Conservation (phyloP, 164 flowering plant species). For the Brasenia schreberi region DNA sequence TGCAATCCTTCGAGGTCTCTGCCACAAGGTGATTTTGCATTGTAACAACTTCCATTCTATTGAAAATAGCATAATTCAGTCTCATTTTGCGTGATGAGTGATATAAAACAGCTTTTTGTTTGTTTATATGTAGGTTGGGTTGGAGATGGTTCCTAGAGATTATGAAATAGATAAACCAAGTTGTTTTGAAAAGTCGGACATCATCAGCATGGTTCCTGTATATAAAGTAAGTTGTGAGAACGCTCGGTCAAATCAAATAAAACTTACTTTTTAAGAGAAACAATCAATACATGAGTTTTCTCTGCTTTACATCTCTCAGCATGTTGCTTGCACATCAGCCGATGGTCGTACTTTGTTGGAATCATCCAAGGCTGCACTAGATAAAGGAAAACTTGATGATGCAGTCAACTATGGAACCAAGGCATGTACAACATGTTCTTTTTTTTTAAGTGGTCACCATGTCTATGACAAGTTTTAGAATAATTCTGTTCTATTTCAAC, state of each 20-base stretch:
- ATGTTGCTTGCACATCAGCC: slow-evolving; percentile 71
- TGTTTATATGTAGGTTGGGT: slow-evolving; percentile 47
- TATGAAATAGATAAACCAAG: slow-evolving; percentile 53
- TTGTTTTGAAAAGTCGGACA: slow-evolving; percentile 51
- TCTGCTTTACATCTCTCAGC: slow-evolving; percentile 24
- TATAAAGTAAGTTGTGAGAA: slow-evolving; percentile 36
- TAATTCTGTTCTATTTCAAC: slow-evolving; percentile 10
- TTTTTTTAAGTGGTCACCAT: background rate
- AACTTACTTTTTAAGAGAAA: background rate
- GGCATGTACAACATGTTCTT: slow-evolving; percentile 19
- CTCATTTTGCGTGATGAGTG: background rate
- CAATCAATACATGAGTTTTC: background rate
- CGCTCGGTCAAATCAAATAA: background rate
- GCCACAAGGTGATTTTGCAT: slow-evolving; percentile 53
- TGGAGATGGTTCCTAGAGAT: slow-evolving; percentile 72
- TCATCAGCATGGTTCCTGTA: slow-evolving; percentile 73
- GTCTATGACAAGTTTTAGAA: background rate
- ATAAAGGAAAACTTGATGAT: slow-evolving; percentile 90
- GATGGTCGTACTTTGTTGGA: slow-evolving; percentile 79
- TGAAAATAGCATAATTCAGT: background rate
- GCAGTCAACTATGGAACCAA: slow-evolving; percentile 76
- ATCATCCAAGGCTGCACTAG: slow-evolving; percentile 77
- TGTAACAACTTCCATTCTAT: background rate
- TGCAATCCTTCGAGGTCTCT: slow-evolving; percentile 73
- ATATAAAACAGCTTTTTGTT: too few relatives aligned